Conservation (phyloP, 225 moss, liverwort and hornwort species). For the Rhytidiadelphus loreus region DNA sequence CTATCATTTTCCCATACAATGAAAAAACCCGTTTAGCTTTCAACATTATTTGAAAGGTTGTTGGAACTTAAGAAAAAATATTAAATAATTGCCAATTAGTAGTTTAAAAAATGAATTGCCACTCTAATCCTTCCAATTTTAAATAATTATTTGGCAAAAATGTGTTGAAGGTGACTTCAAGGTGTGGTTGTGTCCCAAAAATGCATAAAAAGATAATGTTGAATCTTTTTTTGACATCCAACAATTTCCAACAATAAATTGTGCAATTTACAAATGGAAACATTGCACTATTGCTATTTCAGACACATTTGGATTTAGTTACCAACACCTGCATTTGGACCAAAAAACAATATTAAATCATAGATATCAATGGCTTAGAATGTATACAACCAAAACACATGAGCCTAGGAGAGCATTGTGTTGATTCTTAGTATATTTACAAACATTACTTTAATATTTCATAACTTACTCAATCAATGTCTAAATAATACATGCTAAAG, state of each 20-base stretch:
- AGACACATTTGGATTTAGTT: background rate
- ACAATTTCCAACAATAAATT: background rate
- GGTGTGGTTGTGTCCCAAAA: accelerated
- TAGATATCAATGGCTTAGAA: background rate
- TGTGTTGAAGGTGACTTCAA: background rate
- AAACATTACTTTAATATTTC: background rate
- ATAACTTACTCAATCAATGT: too few relatives aligned
- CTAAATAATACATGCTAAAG: too few relatives aligned
- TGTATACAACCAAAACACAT: background rate
- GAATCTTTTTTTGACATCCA: background rate
- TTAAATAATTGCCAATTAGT: too few relatives aligned
- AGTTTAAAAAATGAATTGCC: too few relatives aligned
- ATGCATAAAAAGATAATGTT: background rate
- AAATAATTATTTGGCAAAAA: background rate
- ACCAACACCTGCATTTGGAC: background rate
- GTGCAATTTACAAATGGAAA: too few relatives aligned
- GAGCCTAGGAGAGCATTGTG: accelerated
- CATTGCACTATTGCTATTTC: background rate
- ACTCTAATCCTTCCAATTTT: accelerated
- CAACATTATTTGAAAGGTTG: background rate
- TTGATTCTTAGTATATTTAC: too few relatives aligned
- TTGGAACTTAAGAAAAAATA: too few relatives aligned
- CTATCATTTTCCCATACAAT: background rate
- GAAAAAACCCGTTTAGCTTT: background rate
- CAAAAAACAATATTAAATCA: background rate